Evolutionary conservation across 345 rosid genomes (phyloP).

Genomic region (Gossypium mustelinum): DNA sequence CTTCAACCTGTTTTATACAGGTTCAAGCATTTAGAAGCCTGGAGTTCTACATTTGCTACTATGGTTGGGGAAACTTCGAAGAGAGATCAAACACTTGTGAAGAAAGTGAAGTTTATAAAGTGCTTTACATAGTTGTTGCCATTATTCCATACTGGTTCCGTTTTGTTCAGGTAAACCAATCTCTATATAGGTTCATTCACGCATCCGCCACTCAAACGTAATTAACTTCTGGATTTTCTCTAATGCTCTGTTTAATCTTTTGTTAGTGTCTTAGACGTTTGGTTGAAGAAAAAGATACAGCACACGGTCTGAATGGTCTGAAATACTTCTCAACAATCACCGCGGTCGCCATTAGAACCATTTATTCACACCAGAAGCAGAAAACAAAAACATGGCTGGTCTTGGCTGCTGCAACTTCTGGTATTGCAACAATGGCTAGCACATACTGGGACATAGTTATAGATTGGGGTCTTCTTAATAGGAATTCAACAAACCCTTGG

Average conservation of each 20-base stretch:
- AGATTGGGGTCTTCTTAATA: conserved; percentile 74
- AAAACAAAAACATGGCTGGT: conserved; percentile 31
- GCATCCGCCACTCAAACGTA: no score
- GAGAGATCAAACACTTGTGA: conserved; percentile 46
- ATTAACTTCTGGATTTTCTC: background rate
- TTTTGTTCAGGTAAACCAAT: conserved; percentile 51
- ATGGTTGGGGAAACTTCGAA: conserved; percentile 57
- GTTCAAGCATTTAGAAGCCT: conserved; percentile 58
- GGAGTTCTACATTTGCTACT: conserved; percentile 57
- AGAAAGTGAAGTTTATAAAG: conserved; percentile 37
- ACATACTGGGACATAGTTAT: conserved; percentile 71
- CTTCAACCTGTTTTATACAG: conserved; percentile 20
- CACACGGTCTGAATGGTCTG: conserved; percentile 40
- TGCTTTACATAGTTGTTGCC: conserved; percentile 45
- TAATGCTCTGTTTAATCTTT: background rate
- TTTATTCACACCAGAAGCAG: conserved; percentile 27
- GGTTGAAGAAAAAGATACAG: conserved; percentile 48
- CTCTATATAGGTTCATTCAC: no score
- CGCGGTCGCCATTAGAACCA: conserved; percentile 51
- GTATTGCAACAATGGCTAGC: conserved; percentile 41
- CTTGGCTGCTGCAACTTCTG: conserved; percentile 47
- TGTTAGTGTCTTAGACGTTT: conserved; percentile 56
- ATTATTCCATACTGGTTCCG: conserved; percentile 72
- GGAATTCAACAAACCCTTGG: conserved; percentile 64
- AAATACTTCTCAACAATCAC: conserved; percentile 59